Evolutionary conservation across 192 early-diverging fungal genomes (phyloP), one percentile per base, ranked within the genome.

Genomic region (Tieghemiomyces parasiticus): DNA sequence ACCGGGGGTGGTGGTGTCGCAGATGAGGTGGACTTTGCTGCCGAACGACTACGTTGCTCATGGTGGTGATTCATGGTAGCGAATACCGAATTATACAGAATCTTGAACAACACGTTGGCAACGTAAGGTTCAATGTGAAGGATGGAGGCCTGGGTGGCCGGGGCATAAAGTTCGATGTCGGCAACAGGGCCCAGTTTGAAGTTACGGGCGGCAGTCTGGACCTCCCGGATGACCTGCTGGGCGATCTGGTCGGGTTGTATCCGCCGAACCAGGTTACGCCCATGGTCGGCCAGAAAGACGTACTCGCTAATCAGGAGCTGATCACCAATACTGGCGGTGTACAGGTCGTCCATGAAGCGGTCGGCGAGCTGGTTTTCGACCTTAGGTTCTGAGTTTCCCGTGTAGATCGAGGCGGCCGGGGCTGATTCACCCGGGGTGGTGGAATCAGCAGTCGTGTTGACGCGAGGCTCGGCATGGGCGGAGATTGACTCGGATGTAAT

Each of bases 281-380:
- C 63, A 26, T 71, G 68, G 48, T 82, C 77, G 51, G 74, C 71
- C 45, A 82, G 71, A 2, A 77, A 71, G 14, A 81, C 64, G 48
- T 82, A 72, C 58, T 82, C 77, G 56, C 74, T 74, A 55, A 82
- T 78, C 59, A 82, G 65, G 46, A 82, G 71, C 63, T 75, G 76
- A n/a, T 79, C 75, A 30, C 78, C 77, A 22, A 82, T 59, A 61
- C 74, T 81, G 65, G 79, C 74, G 34, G 77, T 72, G 62, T 80
- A 80, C 62, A 82, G 74, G 59, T 74, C 69, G 65, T 82, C 75
- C 45, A 76, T 78, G 66, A 81, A 77, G 3, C 68, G 63, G 32
- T 78, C 72, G 6, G 74, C 74, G 52, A 67, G 75, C 58, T 64
- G 71, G 60, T 74, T 74, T 0, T 68, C 67, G 60, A 70, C 67